Base-by-base conservation (phyloP, 1,284 basidiomycete species). In the Paramarasmius palmivorus region DNA sequence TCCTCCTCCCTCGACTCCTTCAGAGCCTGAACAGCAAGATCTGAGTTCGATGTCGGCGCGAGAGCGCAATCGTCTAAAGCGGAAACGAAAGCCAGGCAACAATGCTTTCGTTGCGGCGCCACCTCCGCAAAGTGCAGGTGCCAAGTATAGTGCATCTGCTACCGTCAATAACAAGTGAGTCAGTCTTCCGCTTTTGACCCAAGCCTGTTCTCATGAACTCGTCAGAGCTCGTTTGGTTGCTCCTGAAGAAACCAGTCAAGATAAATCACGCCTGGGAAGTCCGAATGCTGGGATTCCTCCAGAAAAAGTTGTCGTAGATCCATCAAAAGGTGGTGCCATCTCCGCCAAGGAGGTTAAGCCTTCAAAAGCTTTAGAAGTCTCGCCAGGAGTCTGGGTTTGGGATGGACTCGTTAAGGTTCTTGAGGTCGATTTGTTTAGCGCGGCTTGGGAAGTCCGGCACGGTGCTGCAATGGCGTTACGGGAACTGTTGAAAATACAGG, bases 381-480 rank as follows among this genome's bases (percentile, higher is more conserved):
- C 77, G 54, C 76, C 82, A 14, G 93, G 92, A 1, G 76, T 80
- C 50, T 98, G 93, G 89, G 84, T 95, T 0, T 99, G 96, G 92
- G 85, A 88, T 50, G 89, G 91, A 8, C 80, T 98, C 6, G 84
- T 90, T 7, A 85, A 88, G 59, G 78, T 95, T 3, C 77, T 99
- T 6, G 87, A 91, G 61, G 84, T 93, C 1, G 91, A 94, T 61
- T 73, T 99, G 12, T 91, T 95, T 60, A 93, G 89, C 61, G 82
- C 90, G 0, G 81, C 86, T 6, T 99, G 97, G 97, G 95, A 99
- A 69, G 85, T 90, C 5, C 81, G 97, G 47, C 97, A 99, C 65
- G 97, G 97, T 42, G 92, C 95, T 5, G 92, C 95, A 0, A 84
- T 98, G 73, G 95, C 92, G 2, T 71, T 99, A 26, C 83, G 95